A percentile compares a stretch with the other conserved stretches of the same genome.
These are phyloP conservation scores for Ambrosia trifida DNA, from an alignment of 129 eudicot genomes.

Conservation along the genomic window DNA sequence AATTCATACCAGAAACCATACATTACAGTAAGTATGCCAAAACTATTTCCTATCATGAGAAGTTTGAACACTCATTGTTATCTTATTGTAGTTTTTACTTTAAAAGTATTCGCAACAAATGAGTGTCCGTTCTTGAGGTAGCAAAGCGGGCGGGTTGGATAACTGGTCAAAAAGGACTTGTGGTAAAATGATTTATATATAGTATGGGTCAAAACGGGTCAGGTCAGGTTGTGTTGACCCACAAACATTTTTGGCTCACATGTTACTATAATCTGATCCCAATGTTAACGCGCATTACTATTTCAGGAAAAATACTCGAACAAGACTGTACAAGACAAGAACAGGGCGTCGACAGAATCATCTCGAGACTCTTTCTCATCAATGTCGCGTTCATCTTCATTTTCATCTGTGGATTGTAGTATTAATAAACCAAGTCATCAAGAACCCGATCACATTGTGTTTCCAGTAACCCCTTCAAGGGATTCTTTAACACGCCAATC, in stretches of 20 bases:
- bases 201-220: background rate
- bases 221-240: background rate
- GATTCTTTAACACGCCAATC: constrained; percentile 51
- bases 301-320: constrained; percentile 61
- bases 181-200: background rate
- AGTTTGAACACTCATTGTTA: no score
- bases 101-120: no score
- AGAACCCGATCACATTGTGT: constrained; percentile 62
- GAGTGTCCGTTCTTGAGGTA: background rate
- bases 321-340: constrained; percentile 57
- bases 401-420: constrained; percentile 73
- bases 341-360: constrained; percentile 77
- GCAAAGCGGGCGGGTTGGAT: background rate
- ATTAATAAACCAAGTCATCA: constrained; percentile 51
- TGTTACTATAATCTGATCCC: background rate
- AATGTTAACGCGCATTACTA: background rate
- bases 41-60: no score
- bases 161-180: background rate
- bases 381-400: constrained; percentile 86
- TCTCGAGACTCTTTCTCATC: constrained; percentile 91
- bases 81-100: no score
- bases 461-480: constrained; percentile 62
- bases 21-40: constrained; percentile 42
- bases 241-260: background rate
- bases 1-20: constrained; percentile 40